Conservation (phyloP, 1,139 yeast species). For the Debaryomyces nepalensis region DNA sequence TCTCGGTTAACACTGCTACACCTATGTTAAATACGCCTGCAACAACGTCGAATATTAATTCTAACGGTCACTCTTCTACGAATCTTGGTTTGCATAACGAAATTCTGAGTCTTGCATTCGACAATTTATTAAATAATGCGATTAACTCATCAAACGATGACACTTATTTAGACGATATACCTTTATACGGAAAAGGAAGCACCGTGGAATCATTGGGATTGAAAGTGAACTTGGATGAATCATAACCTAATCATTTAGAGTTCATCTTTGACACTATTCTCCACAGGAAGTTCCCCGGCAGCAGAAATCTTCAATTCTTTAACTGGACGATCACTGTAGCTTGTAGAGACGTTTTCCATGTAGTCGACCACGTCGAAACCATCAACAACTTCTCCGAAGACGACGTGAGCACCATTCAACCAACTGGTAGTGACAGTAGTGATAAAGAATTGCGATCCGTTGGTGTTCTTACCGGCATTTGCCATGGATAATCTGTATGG, state of each 20-base stretch:
- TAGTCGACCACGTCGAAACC: slow-evolving; percentile 65
- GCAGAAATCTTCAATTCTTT: slow-evolving; percentile 53
- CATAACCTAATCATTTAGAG: slow-evolving; percentile 22
- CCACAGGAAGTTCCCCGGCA: slow-evolving; percentile 50
- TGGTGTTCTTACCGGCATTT: slow-evolving; percentile 64
- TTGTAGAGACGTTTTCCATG: slow-evolving; percentile 58
- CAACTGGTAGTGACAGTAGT: slow-evolving; percentile 65
- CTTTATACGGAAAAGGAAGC: slow-evolving; percentile 45
- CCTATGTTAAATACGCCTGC: slow-evolving; percentile 29
- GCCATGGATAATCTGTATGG: slow-evolving; percentile 68
- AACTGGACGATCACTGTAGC: slow-evolving; percentile 55
- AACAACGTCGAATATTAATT: slow-evolving; percentile 14
- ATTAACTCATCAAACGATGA: slow-evolving; percentile 24
- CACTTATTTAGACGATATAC: slow-evolving; percentile 44
- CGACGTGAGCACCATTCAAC: slow-evolving; percentile 76
- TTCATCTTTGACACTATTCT: slow-evolving; percentile 32
- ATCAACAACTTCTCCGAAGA: slow-evolving; percentile 77
- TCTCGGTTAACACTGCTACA: slow-evolving; percentile 18
- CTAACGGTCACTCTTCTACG: slow-evolving; percentile 15
- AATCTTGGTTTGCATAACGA: slow-evolving; percentile 24
- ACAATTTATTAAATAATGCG: slow-evolving; percentile 35
- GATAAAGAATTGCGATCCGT: slow-evolving; percentile 69
- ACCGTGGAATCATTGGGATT: slow-evolving; percentile 44
- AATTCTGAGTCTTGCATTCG: slow-evolving; percentile 37
- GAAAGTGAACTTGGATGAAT: slow-evolving; percentile 28